Percentiles rank a stretch among this genome's conserved stretches.
Conservation (phyloP, 441 rosid genomes). For the Euphorbia celastroides region DNA sequence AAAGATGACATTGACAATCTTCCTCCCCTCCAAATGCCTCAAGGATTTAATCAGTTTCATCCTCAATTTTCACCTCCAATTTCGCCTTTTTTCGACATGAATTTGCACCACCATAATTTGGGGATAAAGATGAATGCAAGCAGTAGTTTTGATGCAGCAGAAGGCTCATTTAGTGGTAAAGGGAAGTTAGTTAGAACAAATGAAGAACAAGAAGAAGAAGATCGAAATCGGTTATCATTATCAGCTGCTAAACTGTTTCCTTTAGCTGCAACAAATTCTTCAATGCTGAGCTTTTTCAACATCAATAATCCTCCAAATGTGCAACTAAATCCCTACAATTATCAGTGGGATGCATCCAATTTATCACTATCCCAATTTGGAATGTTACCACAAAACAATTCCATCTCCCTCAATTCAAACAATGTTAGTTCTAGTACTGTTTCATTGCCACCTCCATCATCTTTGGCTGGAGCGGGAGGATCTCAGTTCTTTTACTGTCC, state of each 20-base stretch:
- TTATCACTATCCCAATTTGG: conserved; percentile 71
- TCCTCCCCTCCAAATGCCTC: conserved; percentile 81
- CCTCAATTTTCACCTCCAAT: conserved; percentile 25
- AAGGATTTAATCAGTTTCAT: conserved; percentile 51
- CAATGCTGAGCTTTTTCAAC: conserved; percentile 33
- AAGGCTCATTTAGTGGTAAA: conserved; percentile 32
- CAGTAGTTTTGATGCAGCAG: conserved; percentile 8
- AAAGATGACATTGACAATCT: conserved; percentile 77
- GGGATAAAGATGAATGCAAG: conserved; percentile 25
- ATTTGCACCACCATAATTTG: conserved; percentile 12
- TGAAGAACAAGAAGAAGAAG: conserved; percentile 18
- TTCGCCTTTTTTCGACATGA: conserved; percentile 32
- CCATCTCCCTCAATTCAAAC: conserved; percentile 25
- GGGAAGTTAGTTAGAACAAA: conserved; percentile 58
- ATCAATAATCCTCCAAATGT: conserved; percentile 25
- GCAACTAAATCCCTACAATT: conserved; percentile 38
- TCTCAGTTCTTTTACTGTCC: conserved; percentile 55
- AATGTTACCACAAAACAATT: conserved; percentile 28
- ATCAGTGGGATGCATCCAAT: conserved; percentile 61
- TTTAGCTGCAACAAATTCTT: conserved; percentile 26
- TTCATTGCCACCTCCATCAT: conserved; percentile 18
- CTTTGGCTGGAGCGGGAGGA: conserved; percentile 19
- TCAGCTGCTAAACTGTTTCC: conserved; percentile 49
- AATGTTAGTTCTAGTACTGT: conserved; percentile 14
- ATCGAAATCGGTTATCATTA: conserved; percentile 35